Evolutionary conservation across 2,329 filamentous ascomycete genomes (phyloP), one percentile per base, ranked within the genome.

Genomic region (Fusarium sacchari): DNA sequence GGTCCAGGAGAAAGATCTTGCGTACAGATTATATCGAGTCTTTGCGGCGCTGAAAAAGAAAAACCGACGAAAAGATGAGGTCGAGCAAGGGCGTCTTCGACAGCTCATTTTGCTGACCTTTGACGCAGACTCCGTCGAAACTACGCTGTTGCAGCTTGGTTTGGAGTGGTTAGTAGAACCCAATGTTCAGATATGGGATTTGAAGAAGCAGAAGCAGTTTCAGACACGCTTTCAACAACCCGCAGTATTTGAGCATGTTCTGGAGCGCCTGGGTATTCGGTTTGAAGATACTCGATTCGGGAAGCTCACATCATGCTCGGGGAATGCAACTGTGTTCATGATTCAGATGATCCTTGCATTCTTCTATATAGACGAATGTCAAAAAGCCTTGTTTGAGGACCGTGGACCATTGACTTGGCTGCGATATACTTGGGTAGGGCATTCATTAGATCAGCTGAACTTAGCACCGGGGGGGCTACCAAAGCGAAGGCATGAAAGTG

Each of bases 241-340:
- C 14, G 52, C 44, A 44, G 46, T 40, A 28, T 44, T 75, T 30
- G 62, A 72, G 50, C 58, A 75, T 44, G 70, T 61, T 20, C 37
- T 76, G 17, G 64, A 72, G 58, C 59, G 62, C 4, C 43, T 76
- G 12, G 73, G 73, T 3, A 49, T 74, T 17, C 73, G 67, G 0
- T 76, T 75, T 17, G 60, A 59, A 20, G 72, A 73, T 15, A 64
- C 57, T 34, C 67, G 71, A n/a, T 75, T 75, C 7, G 64, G 73
- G 7, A 69, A 67, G 11, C 24, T 75, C 11, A 46, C 62, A 5
- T 52, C 43, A 36, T 75, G 70, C 13, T 53, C 67, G 1, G 73
- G 73, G 2, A 76, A 72, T 34, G 53, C 64, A 11, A 58, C 64
- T 7, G 70, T 74, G 3, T 75, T 76, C 28, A 64, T 50, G 7